These are phyloP conservation scores for Batkoa obscura DNA, from an alignment of 371 early-diverging fungal genomes.

Conservation along the genomic window DNA sequence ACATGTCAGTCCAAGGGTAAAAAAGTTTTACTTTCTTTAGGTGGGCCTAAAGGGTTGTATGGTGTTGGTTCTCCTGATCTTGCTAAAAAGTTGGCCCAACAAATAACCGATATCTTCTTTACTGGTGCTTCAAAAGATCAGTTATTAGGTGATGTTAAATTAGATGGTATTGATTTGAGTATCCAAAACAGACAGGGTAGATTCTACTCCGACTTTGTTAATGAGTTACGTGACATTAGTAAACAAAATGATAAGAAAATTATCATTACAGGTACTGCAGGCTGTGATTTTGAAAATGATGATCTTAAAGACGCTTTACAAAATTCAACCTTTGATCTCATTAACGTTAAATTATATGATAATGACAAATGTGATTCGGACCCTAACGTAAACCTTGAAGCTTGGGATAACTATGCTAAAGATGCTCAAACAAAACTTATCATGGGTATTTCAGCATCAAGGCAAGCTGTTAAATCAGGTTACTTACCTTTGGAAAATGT, in stretches of 20 bases:
- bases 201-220: slow-evolving; percentile 24
- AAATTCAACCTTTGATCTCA: slow-evolving; percentile 35
- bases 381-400: neutral
- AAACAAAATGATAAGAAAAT: neutral
- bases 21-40: slow-evolving; percentile 37
- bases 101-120: slow-evolving; percentile 38
- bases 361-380: slow-evolving; percentile 12
- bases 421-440: neutral
- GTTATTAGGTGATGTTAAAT: slow-evolving; percentile 31
- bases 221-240: slow-evolving; percentile 23
- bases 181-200: slow-evolving; percentile 32
- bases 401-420: neutral
- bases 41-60: slow-evolving; percentile 43
- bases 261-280: slow-evolving; percentile 21
- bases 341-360: slow-evolving; percentile 53
- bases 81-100: slow-evolving; percentile 32
- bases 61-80: slow-evolving; percentile 23
- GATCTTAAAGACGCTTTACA: slow-evolving; percentile 29
- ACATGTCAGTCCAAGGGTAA: slow-evolving; percentile 40
- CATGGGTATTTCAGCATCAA: neutral
- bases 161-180: slow-evolving; percentile 53
- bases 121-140: slow-evolving; percentile 21
- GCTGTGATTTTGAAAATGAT: slow-evolving; percentile 29
- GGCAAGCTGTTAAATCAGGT: neutral
- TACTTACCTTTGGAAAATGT: neutral